A percentile compares a stretch with the other conserved stretches of the same genome.
phyloP scores from a whole-genome alignment of 495 filamentous ascomycete species.

The Trichoderma virens region DNA sequence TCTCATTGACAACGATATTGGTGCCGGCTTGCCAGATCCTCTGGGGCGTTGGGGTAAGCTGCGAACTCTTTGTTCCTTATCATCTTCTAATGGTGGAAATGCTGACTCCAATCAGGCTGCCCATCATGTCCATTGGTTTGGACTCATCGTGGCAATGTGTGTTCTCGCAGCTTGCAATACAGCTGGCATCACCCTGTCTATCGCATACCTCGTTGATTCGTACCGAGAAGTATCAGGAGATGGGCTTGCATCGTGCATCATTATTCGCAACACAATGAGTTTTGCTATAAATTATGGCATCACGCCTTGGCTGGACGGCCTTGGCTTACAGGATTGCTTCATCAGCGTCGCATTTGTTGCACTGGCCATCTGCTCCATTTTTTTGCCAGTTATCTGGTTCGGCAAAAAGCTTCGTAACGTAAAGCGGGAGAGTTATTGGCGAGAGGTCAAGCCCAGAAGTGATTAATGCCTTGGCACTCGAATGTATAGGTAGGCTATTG shows the following conservation, averaged over 20 bases:
- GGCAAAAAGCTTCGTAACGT: constrained; percentile 36
- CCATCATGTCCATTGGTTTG: constrained; percentile 53
- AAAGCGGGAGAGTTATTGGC: constrained; percentile 33
- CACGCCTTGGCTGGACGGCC: constrained; percentile 52
- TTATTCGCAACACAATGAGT: constrained; percentile 60
- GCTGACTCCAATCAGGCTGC: constrained; percentile 31
- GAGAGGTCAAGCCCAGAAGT: constrained; percentile 26
- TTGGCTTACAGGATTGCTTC: constrained; percentile 58
- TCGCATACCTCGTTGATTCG: constrained; percentile 56
- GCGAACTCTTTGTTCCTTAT: not conserved
- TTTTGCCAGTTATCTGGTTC: constrained; percentile 49
- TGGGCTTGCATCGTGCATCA: constrained; percentile 37
- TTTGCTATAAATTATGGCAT: constrained; percentile 42
- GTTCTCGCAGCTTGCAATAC: constrained; percentile 50
- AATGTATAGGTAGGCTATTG: no score
- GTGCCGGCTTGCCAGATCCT: constrained; percentile 52
- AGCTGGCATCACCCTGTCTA: constrained; percentile 50
- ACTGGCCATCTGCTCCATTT: constrained; percentile 44
- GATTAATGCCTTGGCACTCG: no score
- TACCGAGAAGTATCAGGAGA: constrained; percentile 53
- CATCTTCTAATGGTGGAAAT: not conserved
- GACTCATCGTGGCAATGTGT: constrained; percentile 55
- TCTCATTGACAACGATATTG: constrained; percentile 43
- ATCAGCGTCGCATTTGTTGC: constrained; percentile 54
- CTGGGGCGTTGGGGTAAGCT: constrained; percentile 52